Evolutionary conservation across 306 rosid species (phyloP), one percentile per base, ranked within the genome.

Genomic region (Cicer judaicum): DNA sequence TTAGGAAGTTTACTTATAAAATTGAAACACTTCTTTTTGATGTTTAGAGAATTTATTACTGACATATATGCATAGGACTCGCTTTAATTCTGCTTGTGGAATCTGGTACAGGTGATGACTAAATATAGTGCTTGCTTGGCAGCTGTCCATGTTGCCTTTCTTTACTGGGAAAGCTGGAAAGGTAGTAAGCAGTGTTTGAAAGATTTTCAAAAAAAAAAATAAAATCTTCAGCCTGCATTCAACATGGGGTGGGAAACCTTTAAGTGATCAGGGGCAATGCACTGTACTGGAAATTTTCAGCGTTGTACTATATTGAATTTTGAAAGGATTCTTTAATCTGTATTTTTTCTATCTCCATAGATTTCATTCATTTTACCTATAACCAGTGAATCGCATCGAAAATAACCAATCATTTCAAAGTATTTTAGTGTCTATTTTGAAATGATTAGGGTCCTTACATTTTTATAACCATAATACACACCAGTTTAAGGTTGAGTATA

Each of bases 281-380:
- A 55, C 71, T 44, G 15, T 21, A 79, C 49, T 64, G 78, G 56
- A 59, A 77, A 61, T 43, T 60, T 67, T 60, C 74, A 75, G 67
- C 71, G 15, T 44, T 85, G 88, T 85, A 85, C 73, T 29, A 81
- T 78, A 80, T 70, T 46, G 81, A 81, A 70, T 84, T 81, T 84
- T 72, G 72, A 63, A 56, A 63, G 57, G 40, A 49, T 42, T 55
- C 15, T 11, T 55, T 53, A 57, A 64, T 56, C 11, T 43, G 83
- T 78, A 64, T 80, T 24, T 13, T 79, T 75, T 56, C 61, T 12
- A 19, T 73, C 56, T 11, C 46, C 76, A 7, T 74, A 38, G 53
- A 57, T 70, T 62, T 57, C 66, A 81, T 74, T 84, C 87, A 70
- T 78, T 80, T 68, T 73, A 68, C 47, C 64, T 8, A 40, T 72